Base-by-base conservation (phyloP, 2,329 filamentous ascomycete species). In the Beauveria sp. region DNA sequence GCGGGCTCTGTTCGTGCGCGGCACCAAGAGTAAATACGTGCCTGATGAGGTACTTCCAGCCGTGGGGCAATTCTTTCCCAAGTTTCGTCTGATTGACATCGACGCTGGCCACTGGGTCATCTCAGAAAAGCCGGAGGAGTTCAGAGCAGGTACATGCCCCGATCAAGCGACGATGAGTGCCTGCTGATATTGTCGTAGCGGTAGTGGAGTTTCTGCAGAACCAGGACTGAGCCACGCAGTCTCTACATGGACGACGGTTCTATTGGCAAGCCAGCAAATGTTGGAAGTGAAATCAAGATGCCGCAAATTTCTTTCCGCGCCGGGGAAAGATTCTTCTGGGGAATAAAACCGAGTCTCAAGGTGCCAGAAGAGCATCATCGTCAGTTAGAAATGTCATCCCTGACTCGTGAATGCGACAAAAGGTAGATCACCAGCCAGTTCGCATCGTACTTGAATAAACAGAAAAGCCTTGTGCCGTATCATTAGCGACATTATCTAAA, bases 71-170 rank as follows among this genome's bases (percentile, higher is more conserved):
- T 95, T 96, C 75, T 96, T 96, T 70, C 91, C 91, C 12, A 79
- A 80, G 26, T 96, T 95, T 69, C 77, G 84, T 71, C 69, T 95
- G 34, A 84, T 80, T 54, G 88, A 93, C 74, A 77, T 96, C 38
- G 87, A 95, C 43, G 83, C 87, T 9, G 91, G 91, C 0, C 91
- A 96, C 73, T 96, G 91, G 91, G 78, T 96, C 5, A 92, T 93
- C 65, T 91, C 89, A n/a, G 91, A 96, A 78, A 88, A 91, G 68
- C 91, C 91, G 0, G 86, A 91, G 70, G 86, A 80, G 10, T 96
- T 96, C 66, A 84, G 87, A 70, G 77, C 83, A 80, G 87, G 90
- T 91, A 72, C 72, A 50, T 28, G 20, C 56, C 38, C 61, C 14
- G 4, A 18, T 12, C 51, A 10, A 34, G 10, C 18, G 31, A 52